Evolutionary conservation across 345 rosid species (phyloP).

Genomic region (Carallia pectinifolia): DNA sequence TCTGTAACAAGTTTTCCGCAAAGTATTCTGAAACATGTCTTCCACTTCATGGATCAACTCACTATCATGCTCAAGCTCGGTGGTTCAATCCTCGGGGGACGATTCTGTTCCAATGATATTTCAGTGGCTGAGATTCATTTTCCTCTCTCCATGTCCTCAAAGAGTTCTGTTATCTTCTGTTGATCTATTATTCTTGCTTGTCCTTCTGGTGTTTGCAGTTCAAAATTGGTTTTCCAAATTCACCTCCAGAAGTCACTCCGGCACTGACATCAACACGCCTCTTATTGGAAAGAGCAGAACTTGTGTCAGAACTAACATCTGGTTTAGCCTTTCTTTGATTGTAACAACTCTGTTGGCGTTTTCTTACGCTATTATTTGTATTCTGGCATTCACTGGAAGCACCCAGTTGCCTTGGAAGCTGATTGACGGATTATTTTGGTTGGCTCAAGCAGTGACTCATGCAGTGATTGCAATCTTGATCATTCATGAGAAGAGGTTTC

Average conservation of each 20-base stretch:
- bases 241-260: conserved; percentile 20
- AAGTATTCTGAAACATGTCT: conserved; percentile 31
- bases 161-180: conserved; percentile 55
- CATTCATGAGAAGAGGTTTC: conserved; percentile 67
- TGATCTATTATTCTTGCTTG: conserved; percentile 54
- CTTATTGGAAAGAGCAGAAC: conserved; percentile 39
- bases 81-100: conserved; percentile 31
- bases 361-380: conserved; percentile 43
- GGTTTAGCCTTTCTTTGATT: conserved; percentile 55
- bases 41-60: conserved; percentile 53
- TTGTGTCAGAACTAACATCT: conserved; percentile 27
- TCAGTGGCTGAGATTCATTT: conserved; percentile 71
- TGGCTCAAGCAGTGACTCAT: conserved; percentile 69
- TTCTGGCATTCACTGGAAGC: conserved; percentile 44
- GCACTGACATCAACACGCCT: conserved; percentile 54
- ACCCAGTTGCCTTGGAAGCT: conserved; percentile 38
- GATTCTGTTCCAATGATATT: conserved; percentile 41
- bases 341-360: conserved; percentile 44
- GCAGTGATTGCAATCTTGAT: conserved; percentile 54
- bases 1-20: background rate
- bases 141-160: conserved; percentile 82
- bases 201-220: conserved; percentile 45
- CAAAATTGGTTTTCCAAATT: conserved; percentile 48
- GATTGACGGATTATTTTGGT: conserved; percentile 59
- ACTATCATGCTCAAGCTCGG: conserved; percentile 61